Conservation (phyloP, 345 rosid genomes). For the Noccaea bulbosa region DNA sequence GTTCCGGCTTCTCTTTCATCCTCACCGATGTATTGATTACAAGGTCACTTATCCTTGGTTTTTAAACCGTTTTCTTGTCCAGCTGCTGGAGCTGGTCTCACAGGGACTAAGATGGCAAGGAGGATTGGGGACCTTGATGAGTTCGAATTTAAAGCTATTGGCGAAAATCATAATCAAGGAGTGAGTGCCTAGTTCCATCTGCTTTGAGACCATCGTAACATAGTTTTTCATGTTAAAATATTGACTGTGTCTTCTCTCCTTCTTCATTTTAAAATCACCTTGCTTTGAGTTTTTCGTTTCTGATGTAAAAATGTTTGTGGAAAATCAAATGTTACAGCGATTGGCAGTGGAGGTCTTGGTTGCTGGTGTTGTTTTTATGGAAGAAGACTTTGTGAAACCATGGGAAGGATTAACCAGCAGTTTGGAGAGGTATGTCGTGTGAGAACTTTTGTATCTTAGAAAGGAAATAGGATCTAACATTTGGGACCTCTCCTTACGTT, state of each 20-base stretch:
- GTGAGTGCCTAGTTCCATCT: constrained; percentile 33
- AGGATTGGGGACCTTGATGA: constrained; percentile 86
- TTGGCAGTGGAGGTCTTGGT: constrained; percentile 87
- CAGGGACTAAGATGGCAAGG: constrained; percentile 96
- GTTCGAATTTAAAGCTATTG: constrained; percentile 85
- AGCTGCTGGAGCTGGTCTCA: constrained; percentile 99
- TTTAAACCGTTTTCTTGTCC: constrained; percentile 8
- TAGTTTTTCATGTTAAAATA: constrained; percentile 16
- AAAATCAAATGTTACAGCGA: constrained; percentile 56
- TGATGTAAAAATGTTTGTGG: constrained; percentile 15
- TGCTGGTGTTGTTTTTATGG: constrained; percentile 74
- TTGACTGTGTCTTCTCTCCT: neutral
- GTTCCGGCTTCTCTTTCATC: constrained; percentile 38
- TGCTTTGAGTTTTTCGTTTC: constrained; percentile 11
- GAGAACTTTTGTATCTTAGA: constrained; percentile 4
- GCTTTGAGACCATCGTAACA: constrained; percentile 15
- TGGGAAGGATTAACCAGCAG: constrained; percentile 86
- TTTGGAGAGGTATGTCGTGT: constrained; percentile 70
- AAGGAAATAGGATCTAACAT: constrained; percentile 13
- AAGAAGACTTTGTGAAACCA: constrained; percentile 79
- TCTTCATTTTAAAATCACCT: neutral
- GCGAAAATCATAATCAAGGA: constrained; percentile 80
- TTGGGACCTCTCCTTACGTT: neutral
- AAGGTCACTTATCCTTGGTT: constrained; percentile 15
- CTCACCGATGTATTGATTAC: neutral